A percentile compares a stretch with the other conserved stretches of the same genome.
phyloP scores from a whole-genome alignment of 805 yeast species.

The Monosporozyma solicola region DNA sequence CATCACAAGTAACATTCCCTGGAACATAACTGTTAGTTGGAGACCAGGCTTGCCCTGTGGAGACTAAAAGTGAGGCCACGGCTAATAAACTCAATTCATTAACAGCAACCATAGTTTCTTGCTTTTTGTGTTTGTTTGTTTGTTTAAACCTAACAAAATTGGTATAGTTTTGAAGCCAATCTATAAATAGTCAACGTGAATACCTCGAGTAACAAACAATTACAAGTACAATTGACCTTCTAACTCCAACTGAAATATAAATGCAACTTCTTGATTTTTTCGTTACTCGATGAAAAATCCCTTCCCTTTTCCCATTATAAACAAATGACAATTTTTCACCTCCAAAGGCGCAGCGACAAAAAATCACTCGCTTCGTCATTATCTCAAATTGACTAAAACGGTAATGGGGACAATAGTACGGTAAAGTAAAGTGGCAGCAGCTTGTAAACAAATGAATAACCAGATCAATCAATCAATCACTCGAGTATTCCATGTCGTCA shows the following conservation, averaged over 20 bases:
- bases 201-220: background rate
- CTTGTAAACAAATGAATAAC: background rate
- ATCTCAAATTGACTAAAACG: background rate
- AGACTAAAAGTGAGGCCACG: background rate
- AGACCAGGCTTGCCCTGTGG: conserved; percentile 15
- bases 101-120: conserved; percentile 1
- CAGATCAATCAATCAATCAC: background rate
- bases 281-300: background rate
- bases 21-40: conserved; percentile 55
- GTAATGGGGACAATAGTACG: background rate
- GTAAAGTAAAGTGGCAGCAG: background rate
- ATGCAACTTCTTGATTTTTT: background rate
- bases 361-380: background rate
- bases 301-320: background rate
- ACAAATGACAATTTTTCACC: background rate
- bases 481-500: background rate
- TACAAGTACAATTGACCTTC: background rate
- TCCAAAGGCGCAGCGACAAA: background rate
- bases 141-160: background rate
- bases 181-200: background rate
- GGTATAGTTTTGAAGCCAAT: background rate
- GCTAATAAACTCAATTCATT: conserved; percentile 4
- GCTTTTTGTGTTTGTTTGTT: background rate
- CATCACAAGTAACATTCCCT: conserved; percentile 46
- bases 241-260: background rate